Percentiles rank a stretch among this genome's conserved stretches.
Evolutionary conservation across 805 yeast genomes (phyloP).

Genomic region (Starmerella geochares): DNA sequence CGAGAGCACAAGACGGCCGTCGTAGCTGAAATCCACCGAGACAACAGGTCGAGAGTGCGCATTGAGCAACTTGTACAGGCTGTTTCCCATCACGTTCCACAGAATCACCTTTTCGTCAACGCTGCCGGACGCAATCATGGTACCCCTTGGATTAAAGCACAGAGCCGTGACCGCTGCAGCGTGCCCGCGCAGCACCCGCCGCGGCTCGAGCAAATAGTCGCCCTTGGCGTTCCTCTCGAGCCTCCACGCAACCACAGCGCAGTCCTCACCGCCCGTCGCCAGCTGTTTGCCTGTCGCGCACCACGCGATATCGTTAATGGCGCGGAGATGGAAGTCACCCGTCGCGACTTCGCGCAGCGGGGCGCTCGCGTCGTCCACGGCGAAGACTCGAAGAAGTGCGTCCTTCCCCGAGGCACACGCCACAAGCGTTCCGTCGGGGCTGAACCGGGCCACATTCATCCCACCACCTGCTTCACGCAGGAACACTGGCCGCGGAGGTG

Average conservation of each 20-base stretch:
- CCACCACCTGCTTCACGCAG: not conserved
- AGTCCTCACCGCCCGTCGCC: slow-evolving; percentile 82
- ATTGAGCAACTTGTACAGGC: slow-evolving; percentile 63
- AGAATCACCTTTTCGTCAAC: slow-evolving; percentile 84
- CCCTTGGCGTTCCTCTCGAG: slow-evolving; percentile 24
- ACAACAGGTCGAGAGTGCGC: slow-evolving; percentile 91
- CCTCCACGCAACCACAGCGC: slow-evolving; percentile 66
- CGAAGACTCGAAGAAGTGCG: slow-evolving; percentile 3
- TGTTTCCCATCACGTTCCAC: slow-evolving; percentile 74
- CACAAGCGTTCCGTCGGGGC: slow-evolving; percentile 45
- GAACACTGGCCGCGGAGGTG: too few relatives aligned
- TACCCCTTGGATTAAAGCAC: slow-evolving; percentile 62
- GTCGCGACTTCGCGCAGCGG: not conserved
- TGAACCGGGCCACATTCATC: slow-evolving; percentile 19
- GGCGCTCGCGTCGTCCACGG: not conserved
- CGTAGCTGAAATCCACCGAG: slow-evolving; percentile 61
- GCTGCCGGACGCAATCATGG: slow-evolving; percentile 67
- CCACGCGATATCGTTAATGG: slow-evolving; percentile 69
- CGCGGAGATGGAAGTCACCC: slow-evolving; percentile 50
- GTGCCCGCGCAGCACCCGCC: slow-evolving; percentile 54
- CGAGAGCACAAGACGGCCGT: slow-evolving; percentile 71
- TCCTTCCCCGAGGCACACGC: slow-evolving; percentile 52
- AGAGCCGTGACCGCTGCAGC: slow-evolving; percentile 74
- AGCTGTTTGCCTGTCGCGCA: slow-evolving; percentile 61
- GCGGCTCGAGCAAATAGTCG: slow-evolving; percentile 32